Evolutionary conservation across 257 asterid genomes (phyloP).

Genomic region (Petrea volubilis): DNA sequence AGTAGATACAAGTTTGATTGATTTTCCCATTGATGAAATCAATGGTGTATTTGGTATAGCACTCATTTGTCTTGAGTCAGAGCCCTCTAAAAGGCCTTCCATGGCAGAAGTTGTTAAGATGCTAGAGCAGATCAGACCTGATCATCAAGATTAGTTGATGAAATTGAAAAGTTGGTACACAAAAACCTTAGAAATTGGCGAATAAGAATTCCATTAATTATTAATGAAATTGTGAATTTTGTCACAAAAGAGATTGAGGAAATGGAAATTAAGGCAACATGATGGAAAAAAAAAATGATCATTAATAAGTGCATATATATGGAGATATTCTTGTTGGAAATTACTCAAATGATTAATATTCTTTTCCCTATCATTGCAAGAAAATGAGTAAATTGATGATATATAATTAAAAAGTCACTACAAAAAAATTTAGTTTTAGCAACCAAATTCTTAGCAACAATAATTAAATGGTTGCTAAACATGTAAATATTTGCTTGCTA

Average conservation of each 20-base stretch:
- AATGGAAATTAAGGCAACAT: neutral
- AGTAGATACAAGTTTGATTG: conserved; percentile 55
- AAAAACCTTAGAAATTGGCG: conserved; percentile 50
- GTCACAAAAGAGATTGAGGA: neutral
- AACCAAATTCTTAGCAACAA: too few relatives aligned
- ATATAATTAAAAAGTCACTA: too few relatives aligned
- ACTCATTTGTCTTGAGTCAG: conserved; percentile 71
- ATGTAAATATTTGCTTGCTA: too few relatives aligned
- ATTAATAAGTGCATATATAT: too few relatives aligned
- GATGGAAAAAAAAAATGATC: too few relatives aligned
- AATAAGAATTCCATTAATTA: neutral
- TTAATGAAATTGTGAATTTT: neutral
- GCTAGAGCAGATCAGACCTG: conserved; percentile 58
- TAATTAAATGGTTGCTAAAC: too few relatives aligned
- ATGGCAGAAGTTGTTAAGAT: conserved; percentile 78
- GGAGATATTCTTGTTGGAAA: too few relatives aligned
- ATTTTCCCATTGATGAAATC: conserved; percentile 51
- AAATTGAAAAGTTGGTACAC: conserved; percentile 45
- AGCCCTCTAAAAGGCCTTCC: conserved; percentile 73
- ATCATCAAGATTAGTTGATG: conserved; percentile 16
- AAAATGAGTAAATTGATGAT: too few relatives aligned
- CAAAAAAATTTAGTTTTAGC: too few relatives aligned
- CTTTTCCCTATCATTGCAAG: too few relatives aligned
- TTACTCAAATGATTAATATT: neutral
- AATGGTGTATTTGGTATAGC: conserved; percentile 63